These are phyloP conservation scores for Mycena alexandri DNA, from an alignment of 768 basidiomycete species.

Conservation along the genomic window DNA sequence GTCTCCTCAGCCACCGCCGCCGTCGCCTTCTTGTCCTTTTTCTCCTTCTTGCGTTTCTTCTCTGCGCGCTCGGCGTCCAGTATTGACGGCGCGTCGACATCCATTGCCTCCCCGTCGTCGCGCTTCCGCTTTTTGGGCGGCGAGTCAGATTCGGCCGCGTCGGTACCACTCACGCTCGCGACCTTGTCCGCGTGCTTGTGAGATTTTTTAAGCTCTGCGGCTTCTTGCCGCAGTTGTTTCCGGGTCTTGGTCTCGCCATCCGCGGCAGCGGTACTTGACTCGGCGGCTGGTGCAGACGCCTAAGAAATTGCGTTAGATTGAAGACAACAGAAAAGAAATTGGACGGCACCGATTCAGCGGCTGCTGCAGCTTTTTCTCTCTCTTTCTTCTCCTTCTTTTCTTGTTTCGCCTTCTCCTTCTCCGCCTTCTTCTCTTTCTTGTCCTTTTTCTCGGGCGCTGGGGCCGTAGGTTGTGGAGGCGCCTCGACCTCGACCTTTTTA, in stretches of 20 bases:
- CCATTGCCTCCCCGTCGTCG: constrained; percentile 32
- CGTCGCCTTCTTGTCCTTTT: constrained; percentile 43
- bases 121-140: constrained; percentile 52
- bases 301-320: background rate
- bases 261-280: background rate
- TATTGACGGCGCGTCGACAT: constrained; percentile 14
- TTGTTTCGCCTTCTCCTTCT: constrained; percentile 51
- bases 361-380: constrained; percentile 4
- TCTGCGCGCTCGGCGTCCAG: constrained; percentile 30
- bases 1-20: constrained; percentile 14
- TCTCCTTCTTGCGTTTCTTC: constrained; percentile 48
- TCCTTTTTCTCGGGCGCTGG: constrained; percentile 36
- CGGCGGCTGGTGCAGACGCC: constrained; percentile 13
- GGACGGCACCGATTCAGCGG: constrained; percentile 8
- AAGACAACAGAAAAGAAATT: background rate
- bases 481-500: constrained; percentile 24
- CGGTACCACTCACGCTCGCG: constrained; percentile 13
- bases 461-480: constrained; percentile 27
- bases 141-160: constrained; percentile 27
- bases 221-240: constrained; percentile 37
- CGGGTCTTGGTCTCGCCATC: constrained; percentile 14
- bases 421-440: constrained; percentile 41
- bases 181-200: constrained; percentile 15
- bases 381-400: constrained; percentile 46
- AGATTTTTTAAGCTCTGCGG: constrained; percentile 36